Conservation (phyloP, 371 early-diverging fungal species). For the Syncephalastrum racemosum region DNA sequence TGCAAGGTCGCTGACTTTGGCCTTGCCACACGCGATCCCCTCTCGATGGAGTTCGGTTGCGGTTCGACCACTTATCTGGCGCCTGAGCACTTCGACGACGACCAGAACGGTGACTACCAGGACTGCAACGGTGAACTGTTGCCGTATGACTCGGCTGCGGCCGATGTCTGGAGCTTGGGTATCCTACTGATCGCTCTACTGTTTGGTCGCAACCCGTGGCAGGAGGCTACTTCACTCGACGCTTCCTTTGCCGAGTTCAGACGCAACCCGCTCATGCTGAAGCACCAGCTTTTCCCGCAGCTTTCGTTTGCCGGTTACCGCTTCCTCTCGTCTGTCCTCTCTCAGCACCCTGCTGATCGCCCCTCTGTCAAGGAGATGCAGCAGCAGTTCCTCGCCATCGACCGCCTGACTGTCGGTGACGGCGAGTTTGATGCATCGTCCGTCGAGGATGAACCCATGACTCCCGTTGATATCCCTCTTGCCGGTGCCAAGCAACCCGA, state of each 20-base stretch:
- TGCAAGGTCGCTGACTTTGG: slow-evolving; percentile 88
- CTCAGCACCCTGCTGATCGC: slow-evolving; percentile 30
- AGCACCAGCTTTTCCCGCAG: slow-evolving; percentile 52
- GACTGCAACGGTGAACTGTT: slow-evolving; percentile 17
- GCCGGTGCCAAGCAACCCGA: slow-evolving; percentile 22
- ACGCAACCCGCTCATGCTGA: slow-evolving; percentile 48
- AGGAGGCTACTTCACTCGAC: slow-evolving; percentile 57
- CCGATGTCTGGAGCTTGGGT: slow-evolving; percentile 79
- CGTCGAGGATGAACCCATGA: slow-evolving; percentile 26
- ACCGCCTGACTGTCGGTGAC: slow-evolving; percentile 27
- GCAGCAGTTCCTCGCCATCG: slow-evolving; percentile 28
- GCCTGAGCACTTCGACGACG: slow-evolving; percentile 67
- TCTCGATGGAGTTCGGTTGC: slow-evolving; percentile 74
- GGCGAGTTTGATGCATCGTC: slow-evolving; percentile 34
- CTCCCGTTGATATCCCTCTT: slow-evolving; percentile 38
- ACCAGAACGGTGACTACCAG: slow-evolving; percentile 23
- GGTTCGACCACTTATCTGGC: slow-evolving; percentile 73
- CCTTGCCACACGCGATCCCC: slow-evolving; percentile 71
- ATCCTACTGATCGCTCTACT: slow-evolving; percentile 73
- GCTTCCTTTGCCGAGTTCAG: slow-evolving; percentile 56
- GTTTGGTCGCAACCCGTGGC: slow-evolving; percentile 84
- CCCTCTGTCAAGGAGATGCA: slow-evolving; percentile 36
- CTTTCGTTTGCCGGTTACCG: slow-evolving; percentile 34
- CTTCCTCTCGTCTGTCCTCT: slow-evolving; percentile 32
- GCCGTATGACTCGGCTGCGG: slow-evolving; percentile 64